Conservation (phyloP, 345 rosid species). For the Durio zibethinus region DNA sequence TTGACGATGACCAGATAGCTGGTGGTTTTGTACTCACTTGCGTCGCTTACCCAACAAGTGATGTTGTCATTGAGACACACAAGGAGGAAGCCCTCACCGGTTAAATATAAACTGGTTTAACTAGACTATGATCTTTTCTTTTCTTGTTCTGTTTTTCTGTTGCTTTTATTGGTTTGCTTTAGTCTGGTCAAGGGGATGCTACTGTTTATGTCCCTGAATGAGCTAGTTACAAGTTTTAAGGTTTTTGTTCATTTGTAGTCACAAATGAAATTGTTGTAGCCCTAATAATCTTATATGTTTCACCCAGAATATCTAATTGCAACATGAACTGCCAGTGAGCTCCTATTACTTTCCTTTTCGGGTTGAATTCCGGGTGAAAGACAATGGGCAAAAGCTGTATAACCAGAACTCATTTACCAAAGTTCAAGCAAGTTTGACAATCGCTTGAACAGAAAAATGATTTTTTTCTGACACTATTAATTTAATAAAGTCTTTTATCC, state of each 20-base stretch:
- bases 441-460: background rate
- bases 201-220: background rate
- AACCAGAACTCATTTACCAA: background rate
- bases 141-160: background rate
- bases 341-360: background rate
- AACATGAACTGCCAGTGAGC: too few relatives aligned
- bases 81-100: conserved; percentile 71
- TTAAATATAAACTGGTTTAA: conserved; percentile 4
- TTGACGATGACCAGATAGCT: conserved; percentile 68
- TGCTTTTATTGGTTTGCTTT: background rate
- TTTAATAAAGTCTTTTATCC: too few relatives aligned
- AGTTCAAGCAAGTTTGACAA: background rate
- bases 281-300: background rate
- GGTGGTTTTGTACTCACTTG: conserved; percentile 81
- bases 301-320: background rate
- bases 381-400: background rate
- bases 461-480: background rate
- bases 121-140: background rate
- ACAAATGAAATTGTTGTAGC: background rate
- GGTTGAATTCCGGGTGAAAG: background rate
- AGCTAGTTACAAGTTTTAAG: background rate
- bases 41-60: conserved; percentile 55
- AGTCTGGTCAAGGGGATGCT: background rate
- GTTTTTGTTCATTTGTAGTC: background rate
- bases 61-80: conserved; percentile 76